A percentile compares a stretch with the other conserved stretches of the same genome.
phyloP scores from a whole-genome alignment of 345 rosid genomes.

The Ceriops decandra region DNA sequence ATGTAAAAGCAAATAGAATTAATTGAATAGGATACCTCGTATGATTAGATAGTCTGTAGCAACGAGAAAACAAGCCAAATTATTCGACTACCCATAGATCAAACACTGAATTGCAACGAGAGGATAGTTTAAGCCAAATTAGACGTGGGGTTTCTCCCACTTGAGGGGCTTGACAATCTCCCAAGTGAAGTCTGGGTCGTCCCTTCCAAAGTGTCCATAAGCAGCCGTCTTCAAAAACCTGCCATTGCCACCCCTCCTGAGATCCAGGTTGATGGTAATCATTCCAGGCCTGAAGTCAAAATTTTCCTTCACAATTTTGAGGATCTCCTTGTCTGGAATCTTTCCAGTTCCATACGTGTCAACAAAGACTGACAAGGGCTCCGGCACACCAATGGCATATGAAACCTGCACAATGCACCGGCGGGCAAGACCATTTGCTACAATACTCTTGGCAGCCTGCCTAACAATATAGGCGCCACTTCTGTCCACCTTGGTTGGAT shows the following conservation, averaged over 20 bases:
- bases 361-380: constrained; percentile 35
- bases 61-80: constrained; percentile 17
- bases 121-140: constrained; percentile 8
- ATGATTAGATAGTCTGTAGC: constrained; percentile 17
- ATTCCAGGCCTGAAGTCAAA: constrained; percentile 50
- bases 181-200: constrained; percentile 58
- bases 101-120: background rate
- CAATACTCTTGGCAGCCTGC: constrained; percentile 40
- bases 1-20: background rate
- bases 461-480: constrained; percentile 38
- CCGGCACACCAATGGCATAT: constrained; percentile 36
- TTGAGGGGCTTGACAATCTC: constrained; percentile 50
- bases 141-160: constrained; percentile 32
- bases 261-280: constrained; percentile 50
- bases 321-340: constrained; percentile 36
- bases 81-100: constrained; percentile 21
- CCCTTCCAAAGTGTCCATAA: constrained; percentile 53
- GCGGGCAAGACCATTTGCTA: constrained; percentile 36
- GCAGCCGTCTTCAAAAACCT: constrained; percentile 55
- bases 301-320: constrained; percentile 32
- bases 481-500: constrained; percentile 40
- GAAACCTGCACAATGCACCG: constrained; percentile 39
- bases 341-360: constrained; percentile 33
- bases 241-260: constrained; percentile 44
- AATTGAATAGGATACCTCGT: constrained; percentile 24